Evolutionary conservation across 129 eudicot species (phyloP).

Genomic region (Silybum marianum): DNA sequence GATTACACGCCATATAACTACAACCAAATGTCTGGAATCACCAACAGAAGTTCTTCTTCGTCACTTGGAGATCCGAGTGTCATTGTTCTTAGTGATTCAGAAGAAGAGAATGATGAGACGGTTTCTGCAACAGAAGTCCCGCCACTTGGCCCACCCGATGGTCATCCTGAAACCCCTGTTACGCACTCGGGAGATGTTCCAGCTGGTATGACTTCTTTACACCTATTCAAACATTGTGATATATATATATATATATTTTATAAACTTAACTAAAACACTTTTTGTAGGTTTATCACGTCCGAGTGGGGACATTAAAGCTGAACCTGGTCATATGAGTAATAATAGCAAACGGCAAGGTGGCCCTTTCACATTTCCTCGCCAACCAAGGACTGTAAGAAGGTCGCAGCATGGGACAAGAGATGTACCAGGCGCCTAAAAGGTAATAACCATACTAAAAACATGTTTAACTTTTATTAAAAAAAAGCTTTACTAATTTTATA

Average conservation of each 20-base stretch:
- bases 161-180: conserved; percentile 21
- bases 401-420: conserved; percentile 19
- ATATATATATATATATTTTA: background rate
- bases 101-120: conserved; percentile 46
- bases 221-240: conserved; percentile 26
- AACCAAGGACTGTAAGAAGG: conserved; percentile 36
- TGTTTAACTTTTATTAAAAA: background rate
- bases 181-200: conserved; percentile 16
- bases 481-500: no score
- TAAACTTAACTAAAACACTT: background rate
- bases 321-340: conserved; percentile 25
- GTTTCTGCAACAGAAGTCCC: conserved; percentile 22
- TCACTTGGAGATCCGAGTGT: conserved; percentile 40
- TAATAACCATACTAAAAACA: conserved; percentile 10
- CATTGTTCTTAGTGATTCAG: conserved; percentile 69
- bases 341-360: conserved; percentile 25
- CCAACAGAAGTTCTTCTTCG: conserved; percentile 36
- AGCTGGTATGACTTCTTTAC: conserved; percentile 37
- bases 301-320: conserved; percentile 25
- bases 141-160: conserved; percentile 13
- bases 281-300: conserved; percentile 29
- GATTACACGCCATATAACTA: conserved; percentile 27
- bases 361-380: conserved; percentile 47
- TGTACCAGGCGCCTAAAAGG: conserved; percentile 24
- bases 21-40: conserved; percentile 26